phyloP scores from a whole-genome alignment of 495 filamentous ascomycete species.

The Staphylotrichum tortipilum region DNA sequence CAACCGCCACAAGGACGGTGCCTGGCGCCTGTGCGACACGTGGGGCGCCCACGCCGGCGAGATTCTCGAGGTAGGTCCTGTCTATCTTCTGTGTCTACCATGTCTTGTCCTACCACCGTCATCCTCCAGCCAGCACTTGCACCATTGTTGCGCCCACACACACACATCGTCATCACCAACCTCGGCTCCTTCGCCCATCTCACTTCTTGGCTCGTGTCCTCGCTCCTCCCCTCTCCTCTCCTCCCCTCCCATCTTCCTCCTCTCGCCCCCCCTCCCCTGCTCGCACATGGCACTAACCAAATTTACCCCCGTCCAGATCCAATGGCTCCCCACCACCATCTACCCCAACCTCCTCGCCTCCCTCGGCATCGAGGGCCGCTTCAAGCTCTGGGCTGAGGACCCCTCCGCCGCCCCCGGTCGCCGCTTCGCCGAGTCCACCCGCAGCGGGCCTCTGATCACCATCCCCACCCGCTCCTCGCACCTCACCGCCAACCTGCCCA shows the following conservation, averaged over 20 bases:
- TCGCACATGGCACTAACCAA: too few relatives aligned
- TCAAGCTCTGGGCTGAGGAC: conserved; percentile 87
- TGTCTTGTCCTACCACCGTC: too few relatives aligned
- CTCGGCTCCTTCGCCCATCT: too few relatives aligned
- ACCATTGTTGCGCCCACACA: too few relatives aligned
- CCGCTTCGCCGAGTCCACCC: conserved; percentile 53
- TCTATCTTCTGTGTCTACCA: too few relatives aligned
- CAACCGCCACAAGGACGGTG: conserved; percentile 64
- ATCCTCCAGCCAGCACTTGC: too few relatives aligned
- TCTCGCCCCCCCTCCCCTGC: too few relatives aligned
- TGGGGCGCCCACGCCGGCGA: conserved; percentile 91
- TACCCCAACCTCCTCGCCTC: conserved; percentile 50
- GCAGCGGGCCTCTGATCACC: conserved; percentile 4
- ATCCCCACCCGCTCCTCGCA: conserved; percentile 9
- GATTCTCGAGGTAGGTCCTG: conserved; percentile 83
- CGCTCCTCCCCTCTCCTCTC: too few relatives aligned
- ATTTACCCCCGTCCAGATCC: conserved; percentile 51
- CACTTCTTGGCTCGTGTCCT: too few relatives aligned
- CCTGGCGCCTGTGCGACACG: conserved; percentile 73
- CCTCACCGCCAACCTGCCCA: conserved; percentile 21
- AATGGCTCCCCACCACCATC: conserved; percentile 59
- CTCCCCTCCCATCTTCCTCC: too few relatives aligned
- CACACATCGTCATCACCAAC: too few relatives aligned
- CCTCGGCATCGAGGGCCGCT: conserved; percentile 77
- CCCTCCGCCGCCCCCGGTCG: conserved; percentile 62